phyloP scores from a whole-genome alignment of 106 monocot genomes.

The Cymbidium sinense region DNA sequence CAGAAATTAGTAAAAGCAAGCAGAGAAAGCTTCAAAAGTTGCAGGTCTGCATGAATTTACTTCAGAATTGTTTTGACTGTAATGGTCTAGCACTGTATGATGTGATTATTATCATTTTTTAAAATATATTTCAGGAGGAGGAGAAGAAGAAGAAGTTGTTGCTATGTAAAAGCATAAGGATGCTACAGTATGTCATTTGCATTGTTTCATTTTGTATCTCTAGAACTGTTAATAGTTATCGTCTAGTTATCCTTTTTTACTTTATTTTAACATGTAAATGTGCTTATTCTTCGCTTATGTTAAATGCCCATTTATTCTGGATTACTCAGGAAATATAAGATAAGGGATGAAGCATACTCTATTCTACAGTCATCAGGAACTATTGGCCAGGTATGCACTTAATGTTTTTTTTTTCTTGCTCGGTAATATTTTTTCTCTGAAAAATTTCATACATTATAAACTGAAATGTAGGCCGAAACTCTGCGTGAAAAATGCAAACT shows the following conservation, averaged over 20 bases:
- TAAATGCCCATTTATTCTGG: not conserved
- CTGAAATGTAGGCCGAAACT: slow-evolving; percentile 45
- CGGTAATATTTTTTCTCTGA: not conserved
- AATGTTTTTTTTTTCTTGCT: not conserved
- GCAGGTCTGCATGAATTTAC: slow-evolving; percentile 30
- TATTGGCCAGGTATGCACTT: slow-evolving; percentile 70
- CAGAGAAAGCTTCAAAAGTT: slow-evolving; percentile 63
- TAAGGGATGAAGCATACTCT: slow-evolving; percentile 52
- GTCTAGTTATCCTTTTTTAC: not conserved
- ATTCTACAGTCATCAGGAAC: slow-evolving; percentile 82
- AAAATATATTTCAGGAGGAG: slow-evolving; percentile 35
- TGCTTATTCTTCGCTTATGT: not conserved
- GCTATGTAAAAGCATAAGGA: slow-evolving; percentile 46
- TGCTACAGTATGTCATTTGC: slow-evolving; percentile 52
- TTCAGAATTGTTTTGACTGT: not conserved
- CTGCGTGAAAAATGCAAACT: slow-evolving; percentile 55
- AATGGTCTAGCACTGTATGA: not conserved
- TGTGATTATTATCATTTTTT: not conserved
- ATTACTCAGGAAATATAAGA: slow-evolving; percentile 57
- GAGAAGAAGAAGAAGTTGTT: slow-evolving; percentile 63
- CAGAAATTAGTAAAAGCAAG: slow-evolving; percentile 65
- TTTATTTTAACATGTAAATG: not conserved
- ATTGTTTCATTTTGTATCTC: not conserved
- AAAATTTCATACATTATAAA: not conserved
- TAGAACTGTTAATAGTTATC: not conserved